Base-by-base conservation (phyloP, 179 eudicot species). In the Actinidia polygama region DNA sequence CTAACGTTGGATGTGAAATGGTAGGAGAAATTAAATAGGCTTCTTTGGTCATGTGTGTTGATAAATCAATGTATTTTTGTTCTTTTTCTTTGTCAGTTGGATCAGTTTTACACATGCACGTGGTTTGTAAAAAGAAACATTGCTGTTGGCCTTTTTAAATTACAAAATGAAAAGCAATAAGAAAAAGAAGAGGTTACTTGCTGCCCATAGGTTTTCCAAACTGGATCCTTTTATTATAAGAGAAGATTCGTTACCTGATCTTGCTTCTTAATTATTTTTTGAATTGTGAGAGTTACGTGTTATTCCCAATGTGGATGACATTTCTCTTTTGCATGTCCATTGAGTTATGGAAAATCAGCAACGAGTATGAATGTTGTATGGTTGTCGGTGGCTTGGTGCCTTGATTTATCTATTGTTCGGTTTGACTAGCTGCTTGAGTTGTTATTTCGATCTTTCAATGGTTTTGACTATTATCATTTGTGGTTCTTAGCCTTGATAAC, bases 1-100 rank as follows among this genome's bases (percentile, higher is more conserved):
- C 80, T 90, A n/a, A 90, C 92, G 0, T 79, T 88, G 69, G 91
- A 87, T 79, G 91, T 90, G 79, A 90, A 83, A 84, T 90, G 88
- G 90, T 87, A 87, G 83, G 74, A 19, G 54, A 77, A 46, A 24
- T 72, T 30, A n/a, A 7, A 49, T 23, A 50, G 30, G 40, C 49
- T 49, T 30, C 66, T 44, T n/a, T 7, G 49, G 47, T 69, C 10
- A 72, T 9, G 53, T 24, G 30, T 57, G 66, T 58, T 57, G 40
- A 26, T 59, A 53, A 23, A 5, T 80, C 78, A 23, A n/a, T 55
- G 54, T 57, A 54, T 55, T 69, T 80, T 75, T 80, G 44, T 80
- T 46, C 72, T 58, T n/a, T 51, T 47, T 23, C 10, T 23, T 4
- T 49, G 50, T 30, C 18, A 0, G 18, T 19, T 53, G 40, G n/a